phyloP scores from a whole-genome alignment of 2,329 filamentous ascomycete genomes.

The Dothistroma septosporum region DNA sequence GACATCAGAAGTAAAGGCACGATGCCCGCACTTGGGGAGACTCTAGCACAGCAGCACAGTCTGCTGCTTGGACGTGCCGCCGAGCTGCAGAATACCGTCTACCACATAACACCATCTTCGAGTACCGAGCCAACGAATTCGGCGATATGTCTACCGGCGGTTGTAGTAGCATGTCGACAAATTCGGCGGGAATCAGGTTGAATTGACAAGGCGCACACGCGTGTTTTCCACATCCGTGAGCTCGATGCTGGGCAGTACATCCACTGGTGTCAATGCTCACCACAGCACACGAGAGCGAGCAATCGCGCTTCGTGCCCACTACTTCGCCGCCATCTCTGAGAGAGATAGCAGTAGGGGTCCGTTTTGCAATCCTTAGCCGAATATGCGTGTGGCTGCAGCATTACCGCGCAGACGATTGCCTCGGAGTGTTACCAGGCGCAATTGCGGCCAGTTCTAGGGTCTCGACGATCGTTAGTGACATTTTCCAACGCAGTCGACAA shows the following conservation, averaged over 20 bases:
- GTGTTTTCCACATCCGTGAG: neutral
- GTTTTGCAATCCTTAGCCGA: neutral
- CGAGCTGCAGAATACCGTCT: neutral
- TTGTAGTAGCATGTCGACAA: neutral
- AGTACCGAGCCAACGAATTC: neutral
- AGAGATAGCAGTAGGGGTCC: no score
- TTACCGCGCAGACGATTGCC: neutral
- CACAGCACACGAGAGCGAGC: neutral
- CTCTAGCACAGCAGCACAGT: neutral
- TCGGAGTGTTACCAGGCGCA: neutral
- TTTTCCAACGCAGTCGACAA: neutral
- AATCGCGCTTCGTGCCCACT: neutral
- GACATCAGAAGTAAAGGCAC: neutral
- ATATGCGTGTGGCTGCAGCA: neutral
- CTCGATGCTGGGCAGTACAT: neutral
- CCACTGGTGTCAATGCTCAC: neutral
- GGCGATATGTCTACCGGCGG: neutral
- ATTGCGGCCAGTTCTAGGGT: neutral
- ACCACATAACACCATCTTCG: neutral
- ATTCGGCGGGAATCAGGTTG: neutral
- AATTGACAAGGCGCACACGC: no score
- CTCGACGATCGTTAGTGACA: neutral
- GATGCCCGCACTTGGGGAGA: neutral
- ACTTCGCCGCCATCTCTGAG: no score
- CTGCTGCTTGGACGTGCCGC: neutral